Evolutionary conservation across 768 basidiomycete genomes (phyloP).

Genomic region (Hydnomerulius pinastri): DNA sequence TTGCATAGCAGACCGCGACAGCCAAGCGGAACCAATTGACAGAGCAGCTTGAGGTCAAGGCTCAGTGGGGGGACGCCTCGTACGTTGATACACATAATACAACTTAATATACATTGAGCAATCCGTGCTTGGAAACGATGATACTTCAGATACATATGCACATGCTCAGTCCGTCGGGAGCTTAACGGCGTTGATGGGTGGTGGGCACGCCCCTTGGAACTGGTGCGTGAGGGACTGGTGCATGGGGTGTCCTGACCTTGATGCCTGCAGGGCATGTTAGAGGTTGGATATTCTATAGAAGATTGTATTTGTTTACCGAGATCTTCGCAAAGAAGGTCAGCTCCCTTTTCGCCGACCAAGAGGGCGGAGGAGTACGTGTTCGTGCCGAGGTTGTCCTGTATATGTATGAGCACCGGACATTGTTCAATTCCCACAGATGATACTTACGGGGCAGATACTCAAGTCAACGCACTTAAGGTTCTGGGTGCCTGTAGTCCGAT

Average conservation of each 20-base stretch:
- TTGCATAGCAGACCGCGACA: too few species aligned
- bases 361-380: slow-evolving; percentile 75
- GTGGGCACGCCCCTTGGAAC: slow-evolving; percentile 51
- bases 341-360: slow-evolving; percentile 71
- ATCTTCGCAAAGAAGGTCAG: slow-evolving; percentile 59
- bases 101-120: too few species aligned
- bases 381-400: slow-evolving; percentile 69
- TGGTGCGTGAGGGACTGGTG: slow-evolving; percentile 70
- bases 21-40: too few species aligned
- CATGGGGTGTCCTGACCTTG: slow-evolving; percentile 63
- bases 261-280: slow-evolving; percentile 42
- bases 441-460: slow-evolving; percentile 68
- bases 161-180: too few species aligned
- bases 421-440: not conserved
- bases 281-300: not conserved
- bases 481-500: slow-evolving; percentile 44
- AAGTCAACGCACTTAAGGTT: slow-evolving; percentile 70
- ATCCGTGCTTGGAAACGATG: too few species aligned
- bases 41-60: too few species aligned
- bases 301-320: slow-evolving; percentile 46
- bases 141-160: too few species aligned
- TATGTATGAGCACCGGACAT: not conserved
- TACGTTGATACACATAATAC: too few species aligned
- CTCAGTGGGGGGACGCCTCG: too few species aligned
- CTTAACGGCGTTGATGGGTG: slow-evolving; percentile 39